Percentiles rank a stretch among this genome's conserved stretches.
phyloP scores from a whole-genome alignment of 2,329 filamentous ascomycete genomes.

The Fusarium sp. region DNA sequence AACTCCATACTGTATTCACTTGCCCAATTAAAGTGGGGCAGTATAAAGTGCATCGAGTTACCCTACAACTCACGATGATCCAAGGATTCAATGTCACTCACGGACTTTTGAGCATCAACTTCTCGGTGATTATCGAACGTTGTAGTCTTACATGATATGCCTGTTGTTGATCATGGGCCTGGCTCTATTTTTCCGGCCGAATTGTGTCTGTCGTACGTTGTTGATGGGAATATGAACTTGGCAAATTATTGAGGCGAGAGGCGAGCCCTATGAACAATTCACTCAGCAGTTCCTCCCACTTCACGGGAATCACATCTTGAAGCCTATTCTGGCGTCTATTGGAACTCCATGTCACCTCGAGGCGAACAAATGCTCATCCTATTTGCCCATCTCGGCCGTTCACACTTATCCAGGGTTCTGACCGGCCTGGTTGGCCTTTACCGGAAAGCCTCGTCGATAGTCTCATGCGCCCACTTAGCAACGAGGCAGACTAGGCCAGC shows the following conservation, averaged over 20 bases:
- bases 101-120: no score
- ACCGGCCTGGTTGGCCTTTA: not conserved
- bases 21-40: not conserved
- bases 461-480: constrained; percentile 3
- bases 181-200: not conserved
- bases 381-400: not conserved
- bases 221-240: not conserved
- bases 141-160: not conserved
- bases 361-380: not conserved
- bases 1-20: not conserved
- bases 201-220: not conserved
- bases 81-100: not conserved
- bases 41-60: not conserved
- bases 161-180: not conserved
- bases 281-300: not conserved
- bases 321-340: not conserved
- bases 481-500: not conserved
- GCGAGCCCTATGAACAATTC: not conserved
- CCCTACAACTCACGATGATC: not conserved
- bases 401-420: not conserved
- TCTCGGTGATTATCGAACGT: not conserved
- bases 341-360: not conserved
- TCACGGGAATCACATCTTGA: not conserved
- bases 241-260: not conserved
- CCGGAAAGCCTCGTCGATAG: constrained; percentile 1